A percentile compares a stretch with the other conserved stretches of the same genome.
Conservation (phyloP, 768 basidiomycete species). For the Mycena capillaripes region DNA sequence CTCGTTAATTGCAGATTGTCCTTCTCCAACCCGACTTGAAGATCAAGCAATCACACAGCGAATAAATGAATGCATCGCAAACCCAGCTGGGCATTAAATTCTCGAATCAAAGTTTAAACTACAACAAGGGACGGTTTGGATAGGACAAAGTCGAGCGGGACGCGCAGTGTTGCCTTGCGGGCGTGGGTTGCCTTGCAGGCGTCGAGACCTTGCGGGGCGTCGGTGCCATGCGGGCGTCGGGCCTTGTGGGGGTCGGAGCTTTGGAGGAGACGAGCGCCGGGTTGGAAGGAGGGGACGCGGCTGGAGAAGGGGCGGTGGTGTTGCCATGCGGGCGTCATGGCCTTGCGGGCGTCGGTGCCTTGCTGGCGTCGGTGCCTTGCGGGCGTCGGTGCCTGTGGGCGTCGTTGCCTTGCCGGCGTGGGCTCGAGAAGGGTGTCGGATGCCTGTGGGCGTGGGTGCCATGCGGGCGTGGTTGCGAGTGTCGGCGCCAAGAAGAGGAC, state of each 20-base stretch:
- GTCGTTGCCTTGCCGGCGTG: constrained; percentile 19
- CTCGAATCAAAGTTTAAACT: too few species aligned
- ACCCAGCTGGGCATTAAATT: not conserved
- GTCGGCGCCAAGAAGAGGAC: not conserved
- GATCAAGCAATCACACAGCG: not conserved
- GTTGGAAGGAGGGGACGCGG: too few species aligned
- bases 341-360: constrained; percentile 7
- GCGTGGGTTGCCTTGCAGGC: too few species aligned
- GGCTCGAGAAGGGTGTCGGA: not conserved
- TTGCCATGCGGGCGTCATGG: not conserved
- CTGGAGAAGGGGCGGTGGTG: too few species aligned
- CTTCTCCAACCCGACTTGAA: too few species aligned
- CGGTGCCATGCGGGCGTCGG: not conserved
- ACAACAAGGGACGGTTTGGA: too few species aligned
- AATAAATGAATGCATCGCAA: not conserved
- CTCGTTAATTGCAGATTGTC: not conserved
- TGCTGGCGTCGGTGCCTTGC: constrained; percentile 6
- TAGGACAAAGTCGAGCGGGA: too few species aligned
- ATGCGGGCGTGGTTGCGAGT: constrained; percentile 4
- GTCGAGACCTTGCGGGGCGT: too few species aligned
- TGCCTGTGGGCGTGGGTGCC: constrained; percentile 14
- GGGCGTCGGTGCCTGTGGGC: not conserved
- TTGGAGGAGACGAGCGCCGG: too few species aligned
- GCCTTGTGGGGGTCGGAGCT: not conserved
- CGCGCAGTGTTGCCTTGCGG: too few species aligned